phyloP scores from a whole-genome alignment of 2,329 filamentous ascomycete species.

The Zalaria obscura region DNA sequence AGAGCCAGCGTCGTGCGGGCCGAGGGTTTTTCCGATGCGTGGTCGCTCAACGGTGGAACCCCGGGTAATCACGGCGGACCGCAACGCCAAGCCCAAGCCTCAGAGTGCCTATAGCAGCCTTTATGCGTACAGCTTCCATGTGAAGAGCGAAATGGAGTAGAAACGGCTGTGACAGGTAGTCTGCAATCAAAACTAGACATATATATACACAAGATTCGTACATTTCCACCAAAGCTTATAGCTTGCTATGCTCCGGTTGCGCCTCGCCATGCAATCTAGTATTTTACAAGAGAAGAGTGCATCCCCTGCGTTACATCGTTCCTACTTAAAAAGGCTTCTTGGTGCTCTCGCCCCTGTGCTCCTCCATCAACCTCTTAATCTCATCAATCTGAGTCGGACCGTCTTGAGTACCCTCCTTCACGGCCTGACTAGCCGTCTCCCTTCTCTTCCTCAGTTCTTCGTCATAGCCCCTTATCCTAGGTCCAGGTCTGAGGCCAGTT shows the following conservation, averaged over 20 bases:
- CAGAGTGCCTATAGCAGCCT: too few relatives aligned
- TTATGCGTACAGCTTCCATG: too few relatives aligned
- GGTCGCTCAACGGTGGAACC: too few relatives aligned
- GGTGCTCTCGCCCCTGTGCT: neutral
- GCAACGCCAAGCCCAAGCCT: too few relatives aligned
- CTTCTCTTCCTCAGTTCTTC: slow-evolving; percentile 5
- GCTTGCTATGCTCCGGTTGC: neutral
- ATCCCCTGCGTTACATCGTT: neutral
- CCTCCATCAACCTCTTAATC: neutral
- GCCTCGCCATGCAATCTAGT: neutral
- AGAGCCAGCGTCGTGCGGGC: too few relatives aligned
- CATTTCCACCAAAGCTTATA: neutral
- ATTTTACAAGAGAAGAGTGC: neutral
- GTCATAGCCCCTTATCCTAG: slow-evolving; percentile 12
- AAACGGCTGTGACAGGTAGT: too few relatives aligned
- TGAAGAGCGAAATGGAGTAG: too few relatives aligned
- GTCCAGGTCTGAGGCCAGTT: slow-evolving; percentile 9
- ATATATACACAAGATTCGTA: neutral
- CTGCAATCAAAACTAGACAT: too few relatives aligned
- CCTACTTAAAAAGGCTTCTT: neutral
- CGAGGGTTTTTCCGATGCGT: too few relatives aligned
- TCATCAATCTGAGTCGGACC: neutral
- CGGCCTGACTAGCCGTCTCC: neutral
- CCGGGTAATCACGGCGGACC: too few relatives aligned
- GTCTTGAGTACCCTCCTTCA: neutral